Evolutionary conservation across 768 basidiomycete species (phyloP), one percentile per base, ranked within the genome.

Genomic region (Zangia roseola): DNA sequence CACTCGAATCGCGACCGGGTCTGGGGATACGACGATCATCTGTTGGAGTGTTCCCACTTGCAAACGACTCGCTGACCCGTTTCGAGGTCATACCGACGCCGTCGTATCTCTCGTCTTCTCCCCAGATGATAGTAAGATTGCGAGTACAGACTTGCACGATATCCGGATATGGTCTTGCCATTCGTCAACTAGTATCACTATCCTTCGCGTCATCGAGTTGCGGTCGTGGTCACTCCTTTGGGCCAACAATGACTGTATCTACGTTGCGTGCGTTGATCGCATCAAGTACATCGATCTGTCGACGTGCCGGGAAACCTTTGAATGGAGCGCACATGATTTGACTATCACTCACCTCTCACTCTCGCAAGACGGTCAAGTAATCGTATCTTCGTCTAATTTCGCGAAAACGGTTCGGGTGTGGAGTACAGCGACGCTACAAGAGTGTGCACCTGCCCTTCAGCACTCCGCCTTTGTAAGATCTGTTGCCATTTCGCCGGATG

Each of bases 371-470:
- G 24, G 10, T 31, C n/a, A n/a, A n/a, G n/a, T 48, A 13, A 42
- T 62, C 17, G 50, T 45, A 3, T 47, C 42, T 3, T 52, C 41
- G 14, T 58, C 56, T 6, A 47, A 42, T 38, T 34, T 21, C 2
- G 60, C 51, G 28, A 41, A 31, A 17, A 58, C 57, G 0, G 49
- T 56, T 24, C 54, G 48, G 14, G 4, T 56, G 23, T 62, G 57
- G 60, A 38, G 26, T 17, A 52, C 33, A 7, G 26, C 13, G 4
- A 52, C 54, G 5, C 45, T 19, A 10, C 17, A 45, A n/a, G 45
- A 43, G 19, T 23, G n/a, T n/a, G 14, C 36, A 3, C 34, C 49
- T 28, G 20, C 35, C 25, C 45, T 54, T 13, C n/a, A 36, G 4
- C 49, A 54, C 21, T 4, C 3, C 4, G 14, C 30, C 14, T 26